These are phyloP conservation scores for Monilinia polystroma DNA, from an alignment of 2,329 filamentous ascomycete genomes.

Conservation along the genomic window DNA sequence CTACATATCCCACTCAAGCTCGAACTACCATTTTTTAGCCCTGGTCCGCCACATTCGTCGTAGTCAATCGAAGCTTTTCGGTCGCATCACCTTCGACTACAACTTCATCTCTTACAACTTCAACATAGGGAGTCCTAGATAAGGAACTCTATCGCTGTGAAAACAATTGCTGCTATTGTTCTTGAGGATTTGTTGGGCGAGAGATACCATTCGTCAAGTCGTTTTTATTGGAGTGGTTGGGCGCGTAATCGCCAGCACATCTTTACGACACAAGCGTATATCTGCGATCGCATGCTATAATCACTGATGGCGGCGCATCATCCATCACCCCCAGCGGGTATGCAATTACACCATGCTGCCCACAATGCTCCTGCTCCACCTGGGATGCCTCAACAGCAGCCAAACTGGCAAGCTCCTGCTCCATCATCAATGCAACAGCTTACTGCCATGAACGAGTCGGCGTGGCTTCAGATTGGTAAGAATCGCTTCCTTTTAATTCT, in stretches of 20 bases:
- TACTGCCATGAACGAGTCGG: constrained; percentile 74
- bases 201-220: constrained; percentile 7
- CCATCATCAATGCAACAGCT: constrained; percentile 62
- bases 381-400: constrained; percentile 34
- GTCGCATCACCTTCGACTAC: background rate
- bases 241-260: constrained; percentile 24
- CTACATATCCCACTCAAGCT: background rate
- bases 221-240: constrained; percentile 15
- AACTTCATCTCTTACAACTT: background rate
- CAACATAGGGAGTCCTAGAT: background rate
- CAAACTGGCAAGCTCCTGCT: constrained; percentile 43
- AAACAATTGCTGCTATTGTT: constrained; percentile 15
- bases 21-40: background rate
- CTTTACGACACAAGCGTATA: background rate
- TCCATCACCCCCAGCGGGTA: constrained; percentile 53
- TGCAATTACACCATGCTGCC: constrained; percentile 45
- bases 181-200: background rate
- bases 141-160: background rate
- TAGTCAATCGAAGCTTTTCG: constrained; percentile 15
- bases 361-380: constrained; percentile 35
- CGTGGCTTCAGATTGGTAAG: constrained; percentile 93
- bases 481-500: constrained; percentile 24
- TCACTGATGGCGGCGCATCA: constrained; percentile 39
- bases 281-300: constrained; percentile 18
- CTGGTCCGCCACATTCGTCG: background rate